These are phyloP conservation scores for Tetraselmis chui DNA, from an alignment of 139 green algal species.

Conservation along the genomic window DNA sequence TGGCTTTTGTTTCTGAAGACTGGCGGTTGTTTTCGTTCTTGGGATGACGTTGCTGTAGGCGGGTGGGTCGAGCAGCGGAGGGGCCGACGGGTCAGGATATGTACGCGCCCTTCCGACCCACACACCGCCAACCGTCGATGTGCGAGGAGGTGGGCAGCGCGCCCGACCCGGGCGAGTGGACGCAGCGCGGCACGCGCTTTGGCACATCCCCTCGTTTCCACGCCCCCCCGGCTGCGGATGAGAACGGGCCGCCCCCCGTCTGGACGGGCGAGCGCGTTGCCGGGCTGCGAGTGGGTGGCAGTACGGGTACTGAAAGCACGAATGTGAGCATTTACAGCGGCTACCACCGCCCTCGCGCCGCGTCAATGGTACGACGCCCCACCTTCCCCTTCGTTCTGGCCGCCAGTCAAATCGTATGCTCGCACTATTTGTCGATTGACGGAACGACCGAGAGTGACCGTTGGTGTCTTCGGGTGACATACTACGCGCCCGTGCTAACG, in stretches of 20 bases:
- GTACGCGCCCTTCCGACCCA: not conserved
- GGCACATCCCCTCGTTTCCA: not conserved
- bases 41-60: not conserved
- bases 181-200: not conserved
- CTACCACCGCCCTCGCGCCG: not conserved
- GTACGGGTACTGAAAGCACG: no score
- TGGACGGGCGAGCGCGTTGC: not conserved
- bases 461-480: no score
- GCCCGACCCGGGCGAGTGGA: not conserved
- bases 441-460: no score
- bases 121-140: not conserved
- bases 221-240: no score
- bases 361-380: not conserved
- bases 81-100: not conserved
- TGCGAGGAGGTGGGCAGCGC: not conserved
- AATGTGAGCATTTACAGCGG: not conserved
- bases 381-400: no score
- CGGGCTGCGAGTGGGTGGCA: not conserved
- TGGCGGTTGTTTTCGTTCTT: not conserved
- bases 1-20: no score
- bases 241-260: not conserved
- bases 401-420: no score
- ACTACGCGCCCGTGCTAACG: no score
- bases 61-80: not conserved
- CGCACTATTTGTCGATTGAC: no score